Base-by-base conservation (phyloP, 2,329 filamentous ascomycete species). In the Sporothrix schenckii region DNA sequence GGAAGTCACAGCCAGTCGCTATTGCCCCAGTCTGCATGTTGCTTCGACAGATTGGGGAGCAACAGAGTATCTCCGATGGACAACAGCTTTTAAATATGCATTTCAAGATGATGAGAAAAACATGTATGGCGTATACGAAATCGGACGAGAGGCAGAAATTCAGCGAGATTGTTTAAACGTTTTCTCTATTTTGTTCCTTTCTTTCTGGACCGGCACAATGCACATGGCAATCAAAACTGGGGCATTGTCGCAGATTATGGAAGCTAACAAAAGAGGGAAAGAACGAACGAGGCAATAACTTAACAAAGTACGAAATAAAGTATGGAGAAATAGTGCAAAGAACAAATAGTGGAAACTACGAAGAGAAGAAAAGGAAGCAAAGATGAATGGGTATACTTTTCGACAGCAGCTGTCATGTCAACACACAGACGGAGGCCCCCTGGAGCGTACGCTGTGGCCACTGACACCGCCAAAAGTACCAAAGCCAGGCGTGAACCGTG, bases 141-240 rank as follows among this genome's bases (percentile, higher is more conserved):
- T 58, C 19, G 30, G 9, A 27, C n/a, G 14, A 9, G n/a, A 13
- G 54, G n/a, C 41, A 16, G 30, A 58, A 41, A n/a, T 11, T n/a
- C 30, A 14, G 54, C 19, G 54, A 30, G 30, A 30, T 21, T 14
- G 30, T 39, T 58, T n/a, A 1, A 1, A 56, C 7, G 3, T 39
- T 41, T 1, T 34, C 34, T 34, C 34, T 9, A 34, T 34, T 7
- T 30, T 30, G 21, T 56, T 24, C 52, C 56, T 67, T 30, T 30
- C 66, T 34, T 34, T 44, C 54, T 44, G 27, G 53, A 34, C 50
- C 41, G 39, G 53, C 27, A 16, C 41, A 61, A 41, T 16, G 52
- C 44, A 60, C 49, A 49, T 63, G 56, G 47, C 49, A 34, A 65
- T 69, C 68, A 65, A 69, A 69, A 69, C 47, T 49, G 68, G 68